phyloP scores from a whole-genome alignment of 169 alveolate genomes.

The Plasmodium chabaudi region DNA sequence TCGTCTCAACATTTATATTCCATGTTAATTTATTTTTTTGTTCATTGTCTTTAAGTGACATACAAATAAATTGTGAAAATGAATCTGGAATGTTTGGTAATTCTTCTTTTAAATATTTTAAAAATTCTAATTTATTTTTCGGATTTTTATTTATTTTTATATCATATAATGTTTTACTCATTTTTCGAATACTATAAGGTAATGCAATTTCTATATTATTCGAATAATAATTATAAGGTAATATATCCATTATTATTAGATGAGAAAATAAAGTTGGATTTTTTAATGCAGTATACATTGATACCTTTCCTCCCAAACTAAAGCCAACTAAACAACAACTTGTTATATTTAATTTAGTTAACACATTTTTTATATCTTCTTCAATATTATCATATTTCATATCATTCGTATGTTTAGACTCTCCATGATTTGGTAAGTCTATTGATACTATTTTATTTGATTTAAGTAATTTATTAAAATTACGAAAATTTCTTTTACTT shows the following conservation, averaged over 20 bases:
- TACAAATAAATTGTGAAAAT: conserved; percentile 56
- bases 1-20: conserved; percentile 71
- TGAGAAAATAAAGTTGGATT: conserved; percentile 37
- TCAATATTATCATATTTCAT: conserved; percentile 69
- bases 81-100: conserved; percentile 43
- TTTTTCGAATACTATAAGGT: conserved; percentile 37
- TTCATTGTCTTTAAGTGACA: conserved; percentile 35
- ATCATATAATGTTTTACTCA: conserved; percentile 27
- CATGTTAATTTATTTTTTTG: conserved; percentile 42
- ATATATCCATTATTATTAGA: conserved; percentile 63
- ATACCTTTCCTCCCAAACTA: conserved; percentile 71
- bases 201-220: conserved; percentile 3
- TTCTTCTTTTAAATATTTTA: conserved; percentile 13
- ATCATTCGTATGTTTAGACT: conserved; percentile 56
- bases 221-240: conserved; percentile 49
- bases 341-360: conserved; percentile 30
- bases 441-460: conserved; percentile 52
- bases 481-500: conserved; percentile 38
- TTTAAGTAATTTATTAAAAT: conserved; percentile 44
- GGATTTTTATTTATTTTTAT: conserved; percentile 46
- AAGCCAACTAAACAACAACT: conserved; percentile 69
- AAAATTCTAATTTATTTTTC: conserved; percentile 24
- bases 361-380: conserved; percentile 52
- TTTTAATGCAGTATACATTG: conserved; percentile 71
- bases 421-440: conserved; percentile 72